Base-by-base conservation (phyloP, 1,139 yeast genomes). In the Geotrichum siamense region DNA sequence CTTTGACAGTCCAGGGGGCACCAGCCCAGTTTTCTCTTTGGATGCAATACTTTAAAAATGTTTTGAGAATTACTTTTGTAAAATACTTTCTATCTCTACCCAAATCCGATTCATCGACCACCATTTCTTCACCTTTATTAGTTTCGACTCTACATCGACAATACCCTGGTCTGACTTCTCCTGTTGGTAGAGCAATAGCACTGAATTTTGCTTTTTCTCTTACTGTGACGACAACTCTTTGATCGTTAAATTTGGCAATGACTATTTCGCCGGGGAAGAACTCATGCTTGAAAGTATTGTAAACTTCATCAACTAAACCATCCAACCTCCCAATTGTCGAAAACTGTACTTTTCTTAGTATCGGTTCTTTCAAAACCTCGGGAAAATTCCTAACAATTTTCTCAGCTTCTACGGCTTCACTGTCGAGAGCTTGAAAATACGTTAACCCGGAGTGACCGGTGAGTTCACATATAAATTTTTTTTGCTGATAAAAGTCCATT, bases 1-100 rank as follows among this genome's bases (percentile, higher is more conserved):
- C 78, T 59, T 82, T 83, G n/a, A 91, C 94, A 16, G 91, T 79
- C 97, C 97, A 91, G 1, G 98, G 97, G 2, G 97, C 94, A 1
- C 97, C 96, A 36, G 82, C 73, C 70, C 83, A 83, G 48, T 81
- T 75, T 3, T 91, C 85, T 54, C 96, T 75, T 3, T 85, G 73
- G 55, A 91, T 78, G 4, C 95, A 79, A 55, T 87, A 74, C 58
- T 89, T 89, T 56, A 91, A 76, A 55, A 91, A 91, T 0, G 96
- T 84, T 61, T 89, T 82, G 33, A 91, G 82, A 48, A 84, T 73
- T 76, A 91, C 82, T 61, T 91, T 91, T 6, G 96, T 89, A 65
- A 87, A 89, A 47, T 82, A 75, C 51, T 83, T 82, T 49, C 97
- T 71, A 57, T 91, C 96, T 53, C 98, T 72, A 26, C 82, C 69